Base-by-base conservation (phyloP, 306 rosid species). In the Trichosanthes cucumerina region DNA sequence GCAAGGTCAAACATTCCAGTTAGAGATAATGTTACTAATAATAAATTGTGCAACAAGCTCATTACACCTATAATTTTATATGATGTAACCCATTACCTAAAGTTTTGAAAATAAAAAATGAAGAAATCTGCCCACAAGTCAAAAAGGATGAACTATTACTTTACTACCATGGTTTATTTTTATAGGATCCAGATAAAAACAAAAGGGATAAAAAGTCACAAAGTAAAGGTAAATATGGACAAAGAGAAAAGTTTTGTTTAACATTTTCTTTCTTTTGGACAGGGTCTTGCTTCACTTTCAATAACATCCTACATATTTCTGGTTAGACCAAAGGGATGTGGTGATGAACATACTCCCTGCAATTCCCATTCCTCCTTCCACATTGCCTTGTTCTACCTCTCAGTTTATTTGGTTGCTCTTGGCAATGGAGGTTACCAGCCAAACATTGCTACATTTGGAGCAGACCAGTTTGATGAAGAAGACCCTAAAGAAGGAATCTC, bases 351-450 rank as follows among this genome's bases (percentile, higher is more conserved):
- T 9, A 69, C 86, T 13, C 79, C 83, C 1, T 93, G 97, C 77
- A 87, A 79, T 57, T 74, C 82, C 3, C 97, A 89, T 76, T 52
- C 91, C 12, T 19, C 86, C 33, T 44, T 76, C 6, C 85, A 80
- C 8, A 39, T 47, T 0, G 78, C 86, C 2, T 16, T 93, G 31
- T 91, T 93, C 80, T 84, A 93, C 79, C 50, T 89, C 75, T 89
- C 97, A 9, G 79, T 88, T 5, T 91, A 93, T 75, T 81, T 93
- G 19, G 52, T 87, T 18, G 97, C 97, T 43, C 81, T 93, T 2
- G 97, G 97, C 41, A 88, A 93, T 72, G 97, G 97, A 77, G 97
- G 97, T 1, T 90, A 93, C 79, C 93, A 91, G 6, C 97, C 97
- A 0, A 91, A 82, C 54, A 88, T 93, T 38, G 97, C 96, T 4